A percentile compares a stretch with the other conserved stretches of the same genome.
Evolutionary conservation across 1,139 yeast species (phyloP).

Genomic region (Kodamaea derodonti): DNA sequence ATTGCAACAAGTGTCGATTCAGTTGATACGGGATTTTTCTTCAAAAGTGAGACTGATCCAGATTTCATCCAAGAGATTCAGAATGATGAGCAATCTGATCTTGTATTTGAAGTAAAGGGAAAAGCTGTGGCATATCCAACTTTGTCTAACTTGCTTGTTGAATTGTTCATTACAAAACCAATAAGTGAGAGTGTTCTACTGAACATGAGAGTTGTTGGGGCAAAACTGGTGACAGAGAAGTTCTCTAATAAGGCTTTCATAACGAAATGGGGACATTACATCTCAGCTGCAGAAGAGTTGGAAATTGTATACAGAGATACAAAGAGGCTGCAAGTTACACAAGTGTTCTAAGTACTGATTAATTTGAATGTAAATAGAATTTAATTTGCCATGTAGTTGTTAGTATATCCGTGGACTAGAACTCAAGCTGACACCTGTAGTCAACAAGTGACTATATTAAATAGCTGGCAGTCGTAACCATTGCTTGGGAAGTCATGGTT

Average conservation of each 20-base stretch:
- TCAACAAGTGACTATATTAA: too few relatives aligned
- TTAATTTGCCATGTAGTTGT: too few relatives aligned
- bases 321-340: conserved; percentile 35
- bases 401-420: too few relatives aligned
- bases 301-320: conserved; percentile 38
- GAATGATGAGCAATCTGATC: conserved; percentile 11
- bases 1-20: conserved; percentile 47
- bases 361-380: too few relatives aligned
- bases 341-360: conserved; percentile 14
- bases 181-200: conserved; percentile 30
- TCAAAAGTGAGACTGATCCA: conserved; percentile 49
- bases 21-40: conserved; percentile 63
- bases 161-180: conserved; percentile 41
- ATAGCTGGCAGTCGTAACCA: too few relatives aligned
- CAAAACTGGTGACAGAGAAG: conserved; percentile 47
- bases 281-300: conserved; percentile 33
- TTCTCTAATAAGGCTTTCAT: conserved; percentile 71
- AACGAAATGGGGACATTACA: conserved; percentile 51
- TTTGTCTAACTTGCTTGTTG: conserved; percentile 32
- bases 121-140: conserved; percentile 30
- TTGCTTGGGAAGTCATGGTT: too few relatives aligned
- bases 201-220: conserved; percentile 50
- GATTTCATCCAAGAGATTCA: conserved; percentile 53
- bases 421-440: too few relatives aligned
- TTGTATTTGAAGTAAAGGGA: background rate